Conservation (phyloP, 805 yeast species). For the Isabelozyma rhagii region DNA sequence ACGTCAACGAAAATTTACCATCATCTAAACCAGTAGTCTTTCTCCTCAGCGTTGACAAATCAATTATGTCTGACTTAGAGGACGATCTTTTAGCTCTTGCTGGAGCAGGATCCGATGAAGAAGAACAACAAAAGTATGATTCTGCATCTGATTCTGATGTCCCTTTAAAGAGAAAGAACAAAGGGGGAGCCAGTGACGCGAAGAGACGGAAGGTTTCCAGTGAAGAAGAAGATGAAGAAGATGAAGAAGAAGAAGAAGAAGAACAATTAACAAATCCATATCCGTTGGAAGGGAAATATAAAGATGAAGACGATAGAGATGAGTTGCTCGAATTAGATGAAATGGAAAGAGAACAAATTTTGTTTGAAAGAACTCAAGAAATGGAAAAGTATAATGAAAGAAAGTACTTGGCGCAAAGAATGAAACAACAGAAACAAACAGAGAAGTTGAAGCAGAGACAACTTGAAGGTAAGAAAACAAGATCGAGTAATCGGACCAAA, state of each 20-base stretch:
- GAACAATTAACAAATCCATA: constrained; percentile 64
- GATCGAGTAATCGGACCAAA: constrained; percentile 36
- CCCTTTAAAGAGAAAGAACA: constrained; percentile 3
- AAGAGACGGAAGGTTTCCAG: constrained; percentile 26
- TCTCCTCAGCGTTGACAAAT: not conserved
- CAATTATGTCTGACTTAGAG: constrained; percentile 74
- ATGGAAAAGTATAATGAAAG: constrained; percentile 86
- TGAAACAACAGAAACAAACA: constrained; percentile 47
- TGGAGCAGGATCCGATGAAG: constrained; percentile 46
- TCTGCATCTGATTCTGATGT: constrained; percentile 15
- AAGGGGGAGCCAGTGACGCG: constrained; percentile 22
- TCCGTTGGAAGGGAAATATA: constrained; percentile 90
- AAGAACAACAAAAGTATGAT: constrained; percentile 27
- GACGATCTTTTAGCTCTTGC: constrained; percentile 96
- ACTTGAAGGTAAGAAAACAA: constrained; percentile 25
- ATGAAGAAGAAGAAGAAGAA: constrained; percentile 29
- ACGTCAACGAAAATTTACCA: not conserved
- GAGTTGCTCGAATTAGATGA: constrained; percentile 75
- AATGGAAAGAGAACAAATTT: constrained; percentile 84
- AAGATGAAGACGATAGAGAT: constrained; percentile 73
- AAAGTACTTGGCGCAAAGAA: constrained; percentile 78
- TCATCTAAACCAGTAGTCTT: not conserved
- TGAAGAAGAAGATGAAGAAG: constrained; percentile 19
- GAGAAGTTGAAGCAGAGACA: constrained; percentile 6
- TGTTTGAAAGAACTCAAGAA: constrained; percentile 90